Evolutionary conservation across 2,329 filamentous ascomycete species (phyloP), one percentile per base, ranked within the genome.

Genomic region (Chalara sp.): DNA sequence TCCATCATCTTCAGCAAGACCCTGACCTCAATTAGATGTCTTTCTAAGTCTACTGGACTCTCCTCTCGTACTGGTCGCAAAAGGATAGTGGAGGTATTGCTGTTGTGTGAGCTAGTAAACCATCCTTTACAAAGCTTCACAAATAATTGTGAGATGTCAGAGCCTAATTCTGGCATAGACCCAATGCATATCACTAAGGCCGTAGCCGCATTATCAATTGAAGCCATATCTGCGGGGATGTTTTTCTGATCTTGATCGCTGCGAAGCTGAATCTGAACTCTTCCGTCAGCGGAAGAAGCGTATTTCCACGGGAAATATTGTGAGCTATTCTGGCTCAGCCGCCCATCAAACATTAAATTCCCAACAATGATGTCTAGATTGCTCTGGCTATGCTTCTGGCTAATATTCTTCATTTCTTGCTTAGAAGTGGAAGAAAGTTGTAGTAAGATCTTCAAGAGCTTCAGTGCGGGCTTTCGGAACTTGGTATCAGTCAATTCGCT

Each of bases 1-100:
- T 79, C 76, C 65, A 88, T 80, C 67, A 89, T 75, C 33, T 75
- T 76, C 59, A 87, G 82, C 6, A 88, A 71, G 1, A 87, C 67
- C 46, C 81, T 81, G 5, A 82, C 72, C 55, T 86, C 75, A 5
- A 76, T 65, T 1, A 89, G 67, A 4, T 73, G 71, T 5, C 62
- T 62, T 3, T 80, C 52, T 0, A 77, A 69, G 44, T 79, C 72
- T 1, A 64, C 59, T 1, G 60, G 49, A 4, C 67, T 58, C 1
- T 70, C 63, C 21, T 67, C 58, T 7, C 62, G 52, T 5, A 63
- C 54, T n/a, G 64, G 61, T 7, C 63, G 49, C 32, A 70, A 67
- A 43, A 61, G n/a, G 58, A 50, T 49, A 40, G 51, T 28, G 2
- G 43, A 12, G 21, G 12, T 6, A 21, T 31, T 28, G 32, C 33